Evolutionary conservation across 352 stramenopile genomes (phyloP).

Genomic region (Phytopythium vexans): DNA sequence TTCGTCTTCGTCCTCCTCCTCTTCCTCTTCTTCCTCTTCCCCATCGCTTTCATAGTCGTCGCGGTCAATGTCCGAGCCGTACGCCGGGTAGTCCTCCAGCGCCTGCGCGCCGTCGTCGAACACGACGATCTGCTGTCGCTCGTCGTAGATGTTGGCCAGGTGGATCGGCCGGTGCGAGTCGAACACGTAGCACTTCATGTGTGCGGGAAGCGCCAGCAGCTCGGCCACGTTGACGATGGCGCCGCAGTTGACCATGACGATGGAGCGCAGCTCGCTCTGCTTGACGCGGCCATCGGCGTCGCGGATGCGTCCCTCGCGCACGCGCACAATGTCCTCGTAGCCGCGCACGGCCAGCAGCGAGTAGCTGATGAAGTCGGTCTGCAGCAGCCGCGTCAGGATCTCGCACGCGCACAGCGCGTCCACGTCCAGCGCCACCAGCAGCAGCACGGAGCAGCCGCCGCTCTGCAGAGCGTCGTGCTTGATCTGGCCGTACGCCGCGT

Average conservation of each 20-base stretch:
- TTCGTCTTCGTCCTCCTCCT: constrained; percentile 38
- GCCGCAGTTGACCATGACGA: constrained; percentile 95
- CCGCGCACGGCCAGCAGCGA: constrained; percentile 68
- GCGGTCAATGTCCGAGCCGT: constrained; percentile 78
- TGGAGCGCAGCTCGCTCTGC: constrained; percentile 74
- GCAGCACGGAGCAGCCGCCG: constrained; percentile 79
- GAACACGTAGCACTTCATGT: constrained; percentile 92
- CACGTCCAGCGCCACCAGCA: constrained; percentile 93
- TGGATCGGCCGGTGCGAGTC: constrained; percentile 96
- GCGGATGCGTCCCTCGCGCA: constrained; percentile 65
- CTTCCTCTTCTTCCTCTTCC: constrained; percentile 54
- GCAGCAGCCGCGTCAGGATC: constrained; percentile 88
- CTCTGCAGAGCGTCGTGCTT: constrained; percentile 72
- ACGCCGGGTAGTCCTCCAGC: constrained; percentile 76
- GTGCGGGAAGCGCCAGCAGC: constrained; percentile 65
- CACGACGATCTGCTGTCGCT: constrained; percentile 71
- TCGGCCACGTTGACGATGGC: constrained; percentile 90
- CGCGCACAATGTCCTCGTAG: constrained; percentile 83
- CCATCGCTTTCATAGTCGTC: constrained; percentile 56
- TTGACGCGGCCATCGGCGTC: constrained; percentile 30
- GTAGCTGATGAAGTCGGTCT: constrained; percentile 78
- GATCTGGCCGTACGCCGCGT: constrained; percentile 80
- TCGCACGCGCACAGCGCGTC: constrained; percentile 94
- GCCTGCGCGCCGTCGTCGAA: constrained; percentile 76
- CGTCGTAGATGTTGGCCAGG: constrained; percentile 94